These are phyloP conservation scores for Cyberlindnera maritima DNA, from an alignment of 805 yeast species.

Conservation along the genomic window DNA sequence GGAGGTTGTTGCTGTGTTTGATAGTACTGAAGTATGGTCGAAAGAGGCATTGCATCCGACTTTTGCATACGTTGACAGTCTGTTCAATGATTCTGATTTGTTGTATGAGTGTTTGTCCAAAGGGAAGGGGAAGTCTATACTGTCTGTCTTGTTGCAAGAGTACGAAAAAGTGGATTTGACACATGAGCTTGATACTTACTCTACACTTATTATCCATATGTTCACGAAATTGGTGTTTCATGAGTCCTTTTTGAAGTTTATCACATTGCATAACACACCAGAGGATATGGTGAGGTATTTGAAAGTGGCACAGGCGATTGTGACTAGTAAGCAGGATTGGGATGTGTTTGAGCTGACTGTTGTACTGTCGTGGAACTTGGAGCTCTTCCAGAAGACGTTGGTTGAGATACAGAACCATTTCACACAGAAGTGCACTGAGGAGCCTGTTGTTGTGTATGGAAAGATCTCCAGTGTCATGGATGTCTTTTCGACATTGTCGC, in stretches of 20 bases:
- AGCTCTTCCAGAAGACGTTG: conserved; percentile 28
- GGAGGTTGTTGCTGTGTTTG: conserved; percentile 12
- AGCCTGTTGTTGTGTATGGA: conserved; percentile 28
- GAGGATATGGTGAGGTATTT: conserved; percentile 22
- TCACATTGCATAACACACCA: conserved; percentile 18
- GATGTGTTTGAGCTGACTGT: conserved; percentile 36
- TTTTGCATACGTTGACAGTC: conserved; percentile 14
- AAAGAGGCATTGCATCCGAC: conserved; percentile 10
- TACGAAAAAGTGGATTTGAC: conserved; percentile 20
- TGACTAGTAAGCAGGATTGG: conserved; percentile 37
- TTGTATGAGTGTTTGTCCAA: conserved; percentile 21
- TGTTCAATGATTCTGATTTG: conserved; percentile 17
- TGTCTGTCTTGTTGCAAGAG: conserved; percentile 13
- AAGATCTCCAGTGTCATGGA: conserved; percentile 32
- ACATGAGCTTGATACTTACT: conserved; percentile 19
- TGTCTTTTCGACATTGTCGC: conserved; percentile 30
- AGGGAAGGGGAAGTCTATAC: conserved; percentile 18
- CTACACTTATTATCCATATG: conserved; percentile 25
- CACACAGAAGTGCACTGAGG: conserved; percentile 10
- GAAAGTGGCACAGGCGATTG: conserved; percentile 30
- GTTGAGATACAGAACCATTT: conserved; percentile 28
- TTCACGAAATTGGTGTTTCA: conserved; percentile 30
- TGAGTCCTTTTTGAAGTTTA: conserved; percentile 35
- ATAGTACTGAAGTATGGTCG: conserved; percentile 1
- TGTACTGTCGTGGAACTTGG: conserved; percentile 38